Conservation (phyloP, 1,284 basidiomycete species). For the Heterobasidion irregulare region DNA sequence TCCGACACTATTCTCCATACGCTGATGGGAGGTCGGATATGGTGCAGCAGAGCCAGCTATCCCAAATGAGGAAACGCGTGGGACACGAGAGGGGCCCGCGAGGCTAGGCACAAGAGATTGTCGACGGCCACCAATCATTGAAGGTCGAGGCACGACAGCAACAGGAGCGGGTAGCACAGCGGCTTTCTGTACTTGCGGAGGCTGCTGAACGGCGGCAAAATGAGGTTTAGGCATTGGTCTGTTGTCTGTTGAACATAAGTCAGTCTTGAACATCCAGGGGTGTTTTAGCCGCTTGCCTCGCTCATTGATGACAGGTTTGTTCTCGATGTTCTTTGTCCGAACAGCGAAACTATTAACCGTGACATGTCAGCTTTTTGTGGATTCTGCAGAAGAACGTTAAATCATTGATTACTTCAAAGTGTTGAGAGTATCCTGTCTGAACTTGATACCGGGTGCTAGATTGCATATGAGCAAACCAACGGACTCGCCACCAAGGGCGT, state of each 20-base stretch:
- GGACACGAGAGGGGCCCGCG: conserved; percentile 22
- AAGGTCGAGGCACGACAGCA: conserved; percentile 14
- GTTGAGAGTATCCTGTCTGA: conserved; percentile 76
- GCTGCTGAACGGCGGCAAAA: conserved; percentile 49
- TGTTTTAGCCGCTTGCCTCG: conserved; percentile 35
- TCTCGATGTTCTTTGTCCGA: conserved; percentile 74
- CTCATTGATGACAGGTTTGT: conserved; percentile 67
- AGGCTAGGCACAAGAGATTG: conserved; percentile 2
- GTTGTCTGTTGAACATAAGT: conserved; percentile 31
- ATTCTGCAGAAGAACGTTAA: not conserved
- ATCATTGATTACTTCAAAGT: conserved; percentile 56
- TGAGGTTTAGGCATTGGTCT: conserved; percentile 46
- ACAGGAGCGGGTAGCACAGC: conserved; percentile 12
- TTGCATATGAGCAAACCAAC: conserved; percentile 78
- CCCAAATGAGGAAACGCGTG: conserved; percentile 16
- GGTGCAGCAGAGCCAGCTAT: conserved; percentile 11
- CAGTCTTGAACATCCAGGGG: conserved; percentile 2
- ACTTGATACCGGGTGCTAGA: conserved; percentile 70
- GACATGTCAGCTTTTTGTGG: not conserved
- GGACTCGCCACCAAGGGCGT: conserved; percentile 73
- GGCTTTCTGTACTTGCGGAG: conserved; percentile 35
- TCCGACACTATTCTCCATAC: conserved; percentile 10
- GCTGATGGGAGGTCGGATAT: conserved; percentile 6
- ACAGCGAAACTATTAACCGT: conserved; percentile 53
- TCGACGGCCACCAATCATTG: conserved; percentile 8